Base-by-base conservation (phyloP, 1,139 yeast species). In the Saccharomyces pastorianus region DNA sequence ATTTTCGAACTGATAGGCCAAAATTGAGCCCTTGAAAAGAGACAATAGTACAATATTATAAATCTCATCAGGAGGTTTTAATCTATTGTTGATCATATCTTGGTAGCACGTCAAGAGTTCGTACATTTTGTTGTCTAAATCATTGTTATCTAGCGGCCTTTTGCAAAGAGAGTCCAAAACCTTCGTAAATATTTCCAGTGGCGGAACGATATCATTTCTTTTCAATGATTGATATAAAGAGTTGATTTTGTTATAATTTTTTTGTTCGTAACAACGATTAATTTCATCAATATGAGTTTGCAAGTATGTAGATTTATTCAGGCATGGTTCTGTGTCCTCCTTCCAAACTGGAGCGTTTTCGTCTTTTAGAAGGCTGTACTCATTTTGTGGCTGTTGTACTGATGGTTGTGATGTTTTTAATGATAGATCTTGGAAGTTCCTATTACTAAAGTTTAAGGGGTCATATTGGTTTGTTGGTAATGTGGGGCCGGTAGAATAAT, bases 81-180 rank as follows among this genome's bases (percentile, higher is more conserved):
- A 58, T 54, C 71, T 73, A 56, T 74, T 74, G 29, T 74, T 63
- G 27, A 85, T 73, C 62, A 84, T 70, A 63, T 84, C 90, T 53
- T 85, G 87, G 65, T 85, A 85, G 44, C 84, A 81, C 14, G 83
- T 83, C 58, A 85, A 71, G 56, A 85, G 66, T 53, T 77, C 80
- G 3, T 88, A 84, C 62, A 85, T 73, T 61, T 73, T 75, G 49
- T 74, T 76, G 58, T 78, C 80, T 6, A 73, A 58, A 27, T 77
- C 67, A 59, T 74, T 76, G 48, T 70, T 71, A 54, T 76, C 75
- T 48, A 73, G 61, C 20, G 64, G 62, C 61, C 77, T 68, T 41
- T 60, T 58, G 27, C 69, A 61, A 17, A 73, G 64, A 0, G 76
- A 71, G 5, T 64, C 61, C 32, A 73, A 59, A n/a, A 73, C 71